Evolutionary conservation across 2,329 filamentous ascomycete genomes (phyloP), one percentile per base, ranked within the genome.

Genomic region (Verticillium nubilum): DNA sequence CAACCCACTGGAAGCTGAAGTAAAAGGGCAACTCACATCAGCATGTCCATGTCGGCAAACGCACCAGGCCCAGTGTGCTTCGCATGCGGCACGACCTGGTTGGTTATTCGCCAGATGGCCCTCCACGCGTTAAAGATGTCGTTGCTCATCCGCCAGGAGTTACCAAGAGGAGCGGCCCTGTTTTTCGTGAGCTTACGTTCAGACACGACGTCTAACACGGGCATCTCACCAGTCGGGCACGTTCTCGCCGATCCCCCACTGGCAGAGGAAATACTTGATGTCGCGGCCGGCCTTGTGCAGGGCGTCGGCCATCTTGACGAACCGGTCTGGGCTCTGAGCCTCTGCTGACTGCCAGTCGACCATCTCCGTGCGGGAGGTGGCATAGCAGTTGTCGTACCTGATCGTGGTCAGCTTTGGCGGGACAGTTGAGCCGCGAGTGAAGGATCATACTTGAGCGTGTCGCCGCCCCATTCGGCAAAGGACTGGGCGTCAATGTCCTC

Each of bases 1-100:
- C 0, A 2, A 31, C 3, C n/a, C n/a, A 17, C 1, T 31, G 29
- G 29, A 31, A 10, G 29, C 29, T 10, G 13, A 31, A 10, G 5
- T 2, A 31, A 31, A 31, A 9, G 13, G 9, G 29, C 29, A 2
- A 67, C 72, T 68, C 59, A 76, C 76, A 78, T 74, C 13, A 83
- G 67, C 80, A 83, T 83, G 61, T 83, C 80, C 67, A 82, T 72
- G 59, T 82, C 80, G 0, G 80, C 74, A 66, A 79, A 83, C 12
- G 79, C 76, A 0, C 80, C 80, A 0, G 74, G 72, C 0, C 68
- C 71, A 1, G 78, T 80, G 50, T 77, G 73, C 37, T 70, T 71
- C 6, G 74, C 73, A 58, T 79, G 78, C 1, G 80, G 79, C 0
- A 79, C 77, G 2, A 75, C 78, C 60, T 84, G 78, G 62, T 84